A percentile compares a stretch with the other conserved stretches of the same genome.
Conservation (phyloP, 805 yeast species). For the Candida oleophila region DNA sequence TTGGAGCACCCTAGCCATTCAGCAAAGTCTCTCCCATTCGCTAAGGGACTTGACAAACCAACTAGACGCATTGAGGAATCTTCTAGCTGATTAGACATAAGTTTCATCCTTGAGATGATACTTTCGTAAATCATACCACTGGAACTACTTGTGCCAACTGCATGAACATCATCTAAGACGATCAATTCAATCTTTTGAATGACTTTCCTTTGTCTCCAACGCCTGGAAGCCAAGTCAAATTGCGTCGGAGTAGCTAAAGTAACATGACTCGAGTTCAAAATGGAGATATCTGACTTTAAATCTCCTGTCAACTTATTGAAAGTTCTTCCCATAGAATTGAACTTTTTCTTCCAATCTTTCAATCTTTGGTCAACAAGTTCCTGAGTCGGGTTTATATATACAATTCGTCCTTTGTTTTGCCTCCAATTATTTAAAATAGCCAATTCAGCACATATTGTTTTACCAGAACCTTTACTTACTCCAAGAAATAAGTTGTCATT, state of each 20-base stretch:
- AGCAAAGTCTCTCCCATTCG: conserved; percentile 75
- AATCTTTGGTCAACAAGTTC: conserved; percentile 48
- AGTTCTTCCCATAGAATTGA: conserved; percentile 43
- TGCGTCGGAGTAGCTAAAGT: conserved; percentile 77
- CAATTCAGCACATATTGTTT: conserved; percentile 67
- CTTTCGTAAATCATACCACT: conserved; percentile 69
- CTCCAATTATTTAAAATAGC: conserved; percentile 75
- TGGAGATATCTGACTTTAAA: conserved; percentile 48
- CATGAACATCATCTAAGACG: conserved; percentile 73
- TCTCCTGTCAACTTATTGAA: conserved; percentile 60
- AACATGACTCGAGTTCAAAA: conserved; percentile 62
- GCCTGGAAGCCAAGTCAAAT: conserved; percentile 68
- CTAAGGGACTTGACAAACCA: conserved; percentile 67
- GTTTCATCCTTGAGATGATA: conserved; percentile 66
- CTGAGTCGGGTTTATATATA: conserved; percentile 69
- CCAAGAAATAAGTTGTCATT: conserved; percentile 67
- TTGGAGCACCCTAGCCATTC: conserved; percentile 82
- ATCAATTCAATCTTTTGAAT: conserved; percentile 67
- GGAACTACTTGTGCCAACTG: conserved; percentile 50
- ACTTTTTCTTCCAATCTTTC: conserved; percentile 54
- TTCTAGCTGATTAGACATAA: conserved; percentile 67
- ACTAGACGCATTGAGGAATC: conserved; percentile 53
- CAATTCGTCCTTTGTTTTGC: conserved; percentile 63
- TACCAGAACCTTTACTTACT: conserved; percentile 74
- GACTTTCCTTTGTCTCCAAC: conserved; percentile 79